Percentiles rank a stretch among this genome's conserved stretches.
phyloP scores from a whole-genome alignment of 2,329 filamentous ascomycete species.

The Colletotrichum melonis region DNA sequence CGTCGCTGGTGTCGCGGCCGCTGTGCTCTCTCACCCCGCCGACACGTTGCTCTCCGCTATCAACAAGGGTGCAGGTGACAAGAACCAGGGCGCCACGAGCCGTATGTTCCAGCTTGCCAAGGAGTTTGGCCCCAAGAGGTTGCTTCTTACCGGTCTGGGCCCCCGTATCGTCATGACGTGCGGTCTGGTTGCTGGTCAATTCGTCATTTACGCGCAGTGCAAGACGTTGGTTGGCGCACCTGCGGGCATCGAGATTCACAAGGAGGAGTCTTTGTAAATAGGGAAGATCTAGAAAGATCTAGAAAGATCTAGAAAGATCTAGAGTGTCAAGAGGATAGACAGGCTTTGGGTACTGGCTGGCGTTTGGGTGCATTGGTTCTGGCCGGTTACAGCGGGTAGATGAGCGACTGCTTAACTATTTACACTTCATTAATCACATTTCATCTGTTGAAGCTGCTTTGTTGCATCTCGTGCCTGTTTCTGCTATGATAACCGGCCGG shows the following conservation, averaged over 20 bases:
- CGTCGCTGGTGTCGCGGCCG: slow-evolving; percentile 88
- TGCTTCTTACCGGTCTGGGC: slow-evolving; percentile 60
- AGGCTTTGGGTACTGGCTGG: neutral
- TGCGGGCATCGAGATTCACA: slow-evolving; percentile 64
- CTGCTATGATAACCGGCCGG: neutral
- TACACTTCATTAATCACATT: neutral
- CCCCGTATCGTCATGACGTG: slow-evolving; percentile 66
- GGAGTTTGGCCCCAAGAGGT: slow-evolving; percentile 61
- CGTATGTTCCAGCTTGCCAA: slow-evolving; percentile 63
- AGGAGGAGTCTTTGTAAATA: slow-evolving; percentile 46
- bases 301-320: neutral
- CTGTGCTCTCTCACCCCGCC: slow-evolving; percentile 89
- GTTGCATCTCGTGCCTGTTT: neutral
- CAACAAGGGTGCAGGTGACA: slow-evolving; percentile 65
- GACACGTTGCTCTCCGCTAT: slow-evolving; percentile 71
- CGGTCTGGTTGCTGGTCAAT: slow-evolving; percentile 63
- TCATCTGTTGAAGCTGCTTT: neutral
- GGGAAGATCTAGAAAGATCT: no score
- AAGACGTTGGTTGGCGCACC: slow-evolving; percentile 64
- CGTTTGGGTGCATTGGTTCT: slow-evolving; percentile 7
- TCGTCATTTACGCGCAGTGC: slow-evolving; percentile 67
- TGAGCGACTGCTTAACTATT: neutral
- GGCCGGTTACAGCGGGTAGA: slow-evolving; percentile 2
- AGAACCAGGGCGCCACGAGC: slow-evolving; percentile 58
- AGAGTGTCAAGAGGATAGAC: neutral